Evolutionary conservation across 2,329 filamentous ascomycete genomes (phyloP).

Genomic region (Calonectria pseudoreteaudii): DNA sequence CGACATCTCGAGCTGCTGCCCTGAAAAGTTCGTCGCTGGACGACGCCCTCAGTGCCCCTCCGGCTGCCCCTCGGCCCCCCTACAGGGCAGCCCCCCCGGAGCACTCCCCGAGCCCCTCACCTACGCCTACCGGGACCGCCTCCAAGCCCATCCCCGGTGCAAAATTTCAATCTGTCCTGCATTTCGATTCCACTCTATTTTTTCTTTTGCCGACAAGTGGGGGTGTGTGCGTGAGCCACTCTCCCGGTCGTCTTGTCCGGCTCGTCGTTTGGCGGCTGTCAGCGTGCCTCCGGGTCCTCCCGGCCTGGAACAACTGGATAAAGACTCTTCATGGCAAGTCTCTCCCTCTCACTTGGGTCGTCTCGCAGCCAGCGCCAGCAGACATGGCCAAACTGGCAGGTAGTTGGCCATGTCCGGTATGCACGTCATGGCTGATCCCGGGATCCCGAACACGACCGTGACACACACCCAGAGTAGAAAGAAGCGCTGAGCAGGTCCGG

Average conservation of each 20-base stretch:
- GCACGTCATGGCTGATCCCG: slow-evolving; percentile 28
- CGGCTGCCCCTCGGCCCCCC: slow-evolving; percentile 7
- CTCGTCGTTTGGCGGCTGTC: slow-evolving; percentile 25
- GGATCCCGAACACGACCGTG: slow-evolving; percentile 34
- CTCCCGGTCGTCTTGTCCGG: slow-evolving; percentile 19
- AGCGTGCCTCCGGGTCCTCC: slow-evolving; percentile 41
- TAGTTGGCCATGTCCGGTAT: slow-evolving; percentile 8
- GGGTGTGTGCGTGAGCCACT: slow-evolving; percentile 23
- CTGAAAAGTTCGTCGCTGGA: neutral
- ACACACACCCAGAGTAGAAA: slow-evolving; percentile 19
- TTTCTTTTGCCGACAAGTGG: slow-evolving; percentile 36
- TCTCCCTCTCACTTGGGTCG: neutral
- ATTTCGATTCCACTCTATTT: slow-evolving; percentile 31
- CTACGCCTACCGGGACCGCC: slow-evolving; percentile 15
- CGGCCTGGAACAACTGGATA: slow-evolving; percentile 26
- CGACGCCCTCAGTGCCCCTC: slow-evolving; percentile 1
- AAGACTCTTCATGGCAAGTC: neutral
- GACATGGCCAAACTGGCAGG: slow-evolving; percentile 6
- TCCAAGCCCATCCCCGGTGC: slow-evolving; percentile 22
- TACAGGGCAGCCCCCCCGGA: slow-evolving; percentile 11
- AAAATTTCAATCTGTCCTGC: slow-evolving; percentile 28
- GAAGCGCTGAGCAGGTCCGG: slow-evolving; percentile 33
- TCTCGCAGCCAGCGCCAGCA: neutral
- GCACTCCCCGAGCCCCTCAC: slow-evolving; percentile 13
- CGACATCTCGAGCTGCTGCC: neutral